These are phyloP conservation scores for Xylaria acuta DNA, from an alignment of 495 filamentous ascomycete species.

Conservation along the genomic window DNA sequence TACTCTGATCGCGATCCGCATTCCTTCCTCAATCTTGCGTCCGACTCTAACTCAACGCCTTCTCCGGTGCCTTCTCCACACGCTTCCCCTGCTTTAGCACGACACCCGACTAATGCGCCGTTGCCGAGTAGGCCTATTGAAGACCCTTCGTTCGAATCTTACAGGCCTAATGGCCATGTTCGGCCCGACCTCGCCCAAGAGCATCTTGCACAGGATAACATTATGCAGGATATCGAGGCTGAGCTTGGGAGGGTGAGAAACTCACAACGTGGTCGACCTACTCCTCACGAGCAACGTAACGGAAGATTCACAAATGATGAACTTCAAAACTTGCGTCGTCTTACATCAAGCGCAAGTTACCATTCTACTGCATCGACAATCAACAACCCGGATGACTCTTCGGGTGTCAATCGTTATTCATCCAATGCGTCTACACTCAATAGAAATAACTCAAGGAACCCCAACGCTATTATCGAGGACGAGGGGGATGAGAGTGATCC, in stretches of 20 bases:
- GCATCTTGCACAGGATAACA: slow-evolving; percentile 52
- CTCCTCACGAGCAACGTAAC: slow-evolving; percentile 44
- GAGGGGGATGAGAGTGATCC: slow-evolving; percentile 79
- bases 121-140: slow-evolving; percentile 60
- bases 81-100: slow-evolving; percentile 43
- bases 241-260: slow-evolving; percentile 47
- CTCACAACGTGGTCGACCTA: slow-evolving; percentile 32
- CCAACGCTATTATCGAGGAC: slow-evolving; percentile 42
- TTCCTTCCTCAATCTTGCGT: slow-evolving; percentile 47
- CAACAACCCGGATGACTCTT: slow-evolving; percentile 37
- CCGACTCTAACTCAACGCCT: slow-evolving; percentile 51
- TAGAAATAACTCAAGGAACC: slow-evolving; percentile 45
- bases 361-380: slow-evolving; percentile 57
- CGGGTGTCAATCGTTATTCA: slow-evolving; percentile 48
- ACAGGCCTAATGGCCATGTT: slow-evolving; percentile 38
- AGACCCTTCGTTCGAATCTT: slow-evolving; percentile 48
- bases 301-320: slow-evolving; percentile 51
- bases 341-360: slow-evolving; percentile 46
- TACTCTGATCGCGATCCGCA: slow-evolving; percentile 51
- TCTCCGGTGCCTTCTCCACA: slow-evolving; percentile 52
- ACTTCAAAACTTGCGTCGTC: slow-evolving; percentile 50
- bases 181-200: slow-evolving; percentile 38
- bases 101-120: slow-evolving; percentile 63
- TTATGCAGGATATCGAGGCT: slow-evolving; percentile 62
- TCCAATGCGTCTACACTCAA: slow-evolving; percentile 58